Evolutionary conservation across 164 flowering plant species (phyloP), one percentile per base, ranked within the genome.

Genomic region (Aristolochia fimbriata): DNA sequence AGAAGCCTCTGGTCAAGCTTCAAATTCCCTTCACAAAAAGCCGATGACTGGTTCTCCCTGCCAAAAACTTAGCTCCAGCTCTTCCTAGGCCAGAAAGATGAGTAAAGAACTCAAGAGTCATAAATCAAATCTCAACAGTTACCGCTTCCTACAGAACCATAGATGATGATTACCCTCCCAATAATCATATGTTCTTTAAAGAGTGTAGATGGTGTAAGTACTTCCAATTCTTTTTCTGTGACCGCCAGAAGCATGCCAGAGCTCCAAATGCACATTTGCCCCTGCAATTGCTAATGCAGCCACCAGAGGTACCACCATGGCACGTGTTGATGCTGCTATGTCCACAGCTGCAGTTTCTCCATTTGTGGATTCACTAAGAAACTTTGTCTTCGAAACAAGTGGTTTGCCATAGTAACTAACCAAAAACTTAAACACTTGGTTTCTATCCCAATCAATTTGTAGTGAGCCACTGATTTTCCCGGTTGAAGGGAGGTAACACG

Each of bases 181-280:
- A 66, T 54, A 74, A 78, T 91, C 81, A 87, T 70, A 83, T 81
- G 75, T 78, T 83, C 79, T 91, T 91, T 73, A 76, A 81, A 83
- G 85, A 83, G 84, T 84, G 91, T 75, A 70, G 85, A 59, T 82
- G 79, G 79, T 84, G 85, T 65, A 75, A 76, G 78, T 94, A 91
- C 99, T 94, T 94, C 77, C 93, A 86, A 73, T 77, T 91, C 95
- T 94, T 94, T 78, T 91, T 96, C 66, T 65, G 97, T 15, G 89
- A 82, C 5, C 97, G 83, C 99, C 99, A 91, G 68, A 77, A 76
- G 70, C 91, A 94, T 24, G 99, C 97, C 31, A 88, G 86, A 12
- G 87, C 99, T 67, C 90, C 99, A 74, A 94, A 94, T 61, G 87
- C 96, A 70, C 91, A 85, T 96, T 84, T 16, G 96, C 96, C 37